A percentile compares a stretch with the other conserved stretches of the same genome.
Conservation (phyloP, 352 stramenopile genomes). For the Pythium pyrilobum region DNA sequence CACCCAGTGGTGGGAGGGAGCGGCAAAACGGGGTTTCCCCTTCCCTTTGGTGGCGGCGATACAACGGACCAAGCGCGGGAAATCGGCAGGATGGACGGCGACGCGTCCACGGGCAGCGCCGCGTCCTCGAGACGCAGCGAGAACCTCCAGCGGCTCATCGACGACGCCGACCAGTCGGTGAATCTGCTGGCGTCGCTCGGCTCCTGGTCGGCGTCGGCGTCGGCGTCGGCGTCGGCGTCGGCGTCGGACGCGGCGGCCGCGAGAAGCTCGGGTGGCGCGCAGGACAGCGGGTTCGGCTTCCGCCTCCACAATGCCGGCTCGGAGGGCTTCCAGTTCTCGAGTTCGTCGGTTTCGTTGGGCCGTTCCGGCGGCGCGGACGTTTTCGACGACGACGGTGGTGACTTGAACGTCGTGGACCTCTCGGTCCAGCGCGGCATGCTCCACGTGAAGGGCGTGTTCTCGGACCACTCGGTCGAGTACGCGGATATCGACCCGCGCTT, state of each 20-base stretch:
- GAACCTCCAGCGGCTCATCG: constrained; percentile 66
- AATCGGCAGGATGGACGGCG: constrained; percentile 1
- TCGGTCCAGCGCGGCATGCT: constrained; percentile 49
- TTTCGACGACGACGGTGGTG: not conserved
- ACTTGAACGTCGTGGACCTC: constrained; percentile 34
- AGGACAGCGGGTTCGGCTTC: too few relatives aligned
- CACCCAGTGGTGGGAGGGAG: not conserved
- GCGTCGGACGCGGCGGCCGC: not conserved
- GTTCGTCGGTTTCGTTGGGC: constrained; percentile 9
- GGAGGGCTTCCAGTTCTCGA: constrained; percentile 1
- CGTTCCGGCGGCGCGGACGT: constrained; percentile 16
- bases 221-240: constrained; percentile 1
- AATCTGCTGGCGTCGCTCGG: constrained; percentile 64
- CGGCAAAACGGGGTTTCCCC: constrained; percentile 2
- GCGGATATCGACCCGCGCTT: constrained; percentile 69
- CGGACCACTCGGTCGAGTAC: constrained; percentile 78
- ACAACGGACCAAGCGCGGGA: not conserved
- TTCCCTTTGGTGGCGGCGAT: not conserved
- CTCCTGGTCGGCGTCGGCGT: too few relatives aligned
- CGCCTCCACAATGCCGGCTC: too few relatives aligned
- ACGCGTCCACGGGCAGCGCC: not conserved
- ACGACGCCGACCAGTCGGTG: constrained; percentile 66
- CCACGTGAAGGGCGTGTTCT: constrained; percentile 81
- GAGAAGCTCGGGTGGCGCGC: too few relatives aligned
- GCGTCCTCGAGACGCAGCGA: constrained; percentile 32